Percentiles rank a stretch among this genome's conserved stretches.
Evolutionary conservation across 1,284 basidiomycete genomes (phyloP).

Genomic region (Puccinia brachypodii): DNA sequence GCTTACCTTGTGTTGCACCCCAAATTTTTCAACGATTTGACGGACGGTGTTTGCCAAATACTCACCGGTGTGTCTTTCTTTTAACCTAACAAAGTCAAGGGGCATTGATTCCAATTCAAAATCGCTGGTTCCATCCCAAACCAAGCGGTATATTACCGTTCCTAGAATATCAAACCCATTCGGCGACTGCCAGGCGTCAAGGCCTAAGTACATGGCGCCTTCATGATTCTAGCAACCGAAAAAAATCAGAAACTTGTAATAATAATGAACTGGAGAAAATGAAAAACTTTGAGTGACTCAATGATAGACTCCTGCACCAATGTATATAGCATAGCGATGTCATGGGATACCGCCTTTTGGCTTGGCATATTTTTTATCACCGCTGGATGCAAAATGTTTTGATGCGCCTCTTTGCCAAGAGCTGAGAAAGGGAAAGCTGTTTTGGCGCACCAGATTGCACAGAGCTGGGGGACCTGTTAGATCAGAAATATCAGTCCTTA

Average conservation of each 20-base stretch:
- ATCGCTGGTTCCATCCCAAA: not conserved
- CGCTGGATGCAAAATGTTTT: not conserved
- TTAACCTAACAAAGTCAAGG: not conserved
- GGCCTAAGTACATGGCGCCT: not conserved
- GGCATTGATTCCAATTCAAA: not conserved
- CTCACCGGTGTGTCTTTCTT: not conserved
- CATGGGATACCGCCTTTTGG: not conserved
- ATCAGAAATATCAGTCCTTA: not conserved
- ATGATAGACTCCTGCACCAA: constrained; percentile 1
- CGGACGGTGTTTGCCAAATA: not conserved
- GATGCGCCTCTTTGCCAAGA: not conserved
- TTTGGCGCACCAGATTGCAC: not conserved
- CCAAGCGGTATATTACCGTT: not conserved
- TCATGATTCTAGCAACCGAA: not conserved
- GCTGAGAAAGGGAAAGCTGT: not conserved
- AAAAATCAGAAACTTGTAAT: not conserved
- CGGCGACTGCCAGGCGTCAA: constrained; percentile 8
- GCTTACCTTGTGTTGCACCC: constrained; percentile 5
- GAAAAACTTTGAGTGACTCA: constrained; percentile 7
- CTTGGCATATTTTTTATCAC: not conserved
- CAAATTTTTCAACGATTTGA: not conserved
- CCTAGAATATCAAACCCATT: constrained; percentile 2
- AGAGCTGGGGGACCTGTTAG: not conserved
- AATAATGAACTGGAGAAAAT: not conserved
- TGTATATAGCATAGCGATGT: not conserved